These are phyloP conservation scores for Picea mariana DNA, from an alignment of 83 land plant genomes.

Conservation along the genomic window DNA sequence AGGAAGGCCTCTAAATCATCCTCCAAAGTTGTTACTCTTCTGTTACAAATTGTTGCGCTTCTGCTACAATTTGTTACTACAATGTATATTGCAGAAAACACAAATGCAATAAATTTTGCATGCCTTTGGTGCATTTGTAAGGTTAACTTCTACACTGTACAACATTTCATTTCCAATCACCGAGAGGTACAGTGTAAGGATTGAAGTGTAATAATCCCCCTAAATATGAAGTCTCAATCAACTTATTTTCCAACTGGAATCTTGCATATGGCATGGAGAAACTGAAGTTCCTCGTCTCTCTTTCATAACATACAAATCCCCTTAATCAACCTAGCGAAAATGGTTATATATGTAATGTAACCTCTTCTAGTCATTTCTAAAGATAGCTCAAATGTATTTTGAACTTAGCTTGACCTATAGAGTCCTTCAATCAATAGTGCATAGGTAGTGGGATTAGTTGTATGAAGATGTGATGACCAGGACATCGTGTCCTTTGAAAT, in stretches of 20 bases:
- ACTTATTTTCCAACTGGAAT: neutral
- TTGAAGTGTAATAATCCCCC: too few relatives aligned
- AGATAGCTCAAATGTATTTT: slow-evolving; percentile 57
- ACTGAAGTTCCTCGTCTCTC: slow-evolving; percentile 63
- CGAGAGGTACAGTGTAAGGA: too few relatives aligned
- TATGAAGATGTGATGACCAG: slow-evolving; percentile 7
- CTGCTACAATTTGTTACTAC: too few relatives aligned
- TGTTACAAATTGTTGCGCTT: too few relatives aligned
- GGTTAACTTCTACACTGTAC: too few relatives aligned
- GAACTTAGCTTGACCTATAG: slow-evolving; percentile 38
- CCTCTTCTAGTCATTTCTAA: slow-evolving; percentile 41
- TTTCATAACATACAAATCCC: slow-evolving; percentile 40
- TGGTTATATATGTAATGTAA: slow-evolving; percentile 31
- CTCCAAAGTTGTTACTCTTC: too few relatives aligned
- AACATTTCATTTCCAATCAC: too few relatives aligned
- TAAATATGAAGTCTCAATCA: too few relatives aligned
- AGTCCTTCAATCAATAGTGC: slow-evolving; percentile 52
- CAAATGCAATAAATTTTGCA: too few relatives aligned
- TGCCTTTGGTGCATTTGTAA: too few relatives aligned
- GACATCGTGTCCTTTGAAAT: slow-evolving; percentile 46
- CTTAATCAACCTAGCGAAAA: slow-evolving; percentile 43
- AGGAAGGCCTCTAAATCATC: too few relatives aligned
- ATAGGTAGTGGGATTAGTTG: slow-evolving; percentile 14
- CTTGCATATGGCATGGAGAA: slow-evolving; percentile 46
- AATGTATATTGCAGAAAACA: too few relatives aligned